Base-by-base conservation (phyloP, 352 stramenopile genomes). In the Globisporangium nunn region DNA sequence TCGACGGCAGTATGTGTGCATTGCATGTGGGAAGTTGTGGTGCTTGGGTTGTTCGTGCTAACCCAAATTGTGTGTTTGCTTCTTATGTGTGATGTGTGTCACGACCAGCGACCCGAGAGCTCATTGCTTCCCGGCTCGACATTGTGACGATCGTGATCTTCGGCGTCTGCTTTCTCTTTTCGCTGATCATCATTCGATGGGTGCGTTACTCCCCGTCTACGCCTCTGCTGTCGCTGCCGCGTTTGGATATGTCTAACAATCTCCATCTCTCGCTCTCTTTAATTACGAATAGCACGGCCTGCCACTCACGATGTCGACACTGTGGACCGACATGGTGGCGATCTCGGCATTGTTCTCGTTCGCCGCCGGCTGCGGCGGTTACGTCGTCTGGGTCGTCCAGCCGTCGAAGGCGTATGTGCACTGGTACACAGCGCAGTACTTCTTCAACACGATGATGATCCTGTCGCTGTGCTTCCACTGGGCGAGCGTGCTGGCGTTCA, bases 381-480 rank as follows among this genome's bases (percentile, higher is more conserved):
- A 78, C 50, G 52, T 95, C 6, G 78, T 95, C n/a, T 95, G 85
- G 85, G 70, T 84, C 6, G 78, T 93, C 18, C 70, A 91, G 59
- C 85, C 85, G 30, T 95, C 85, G 8, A 88, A 90, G 54, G 76
- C 80, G 5, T 95, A 88, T 41, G 81, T 93, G 30, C 85, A 92
- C 54, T 90, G 84, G 75, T 90, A 87, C 57, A 84, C 82, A 23
- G 79, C 78, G 7, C 85, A 95, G 70, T 95, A 92, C 54, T 92
- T 91, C 58, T 95, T 95, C 68, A 91, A 88, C 61, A 85, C 76
- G 6, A 72, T 87, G 18, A 95, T 93, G 82, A 86, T 95, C 61
- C 49, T 95, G 58, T 88, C 85, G 59, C 52, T 95, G n/a, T 93
- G 85, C 54, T 95, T 95, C 55, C 85, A 95, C 58, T 95, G 77